Conservation (phyloP, 208 protist genomes). For the Leishmania martiniquensis region DNA sequence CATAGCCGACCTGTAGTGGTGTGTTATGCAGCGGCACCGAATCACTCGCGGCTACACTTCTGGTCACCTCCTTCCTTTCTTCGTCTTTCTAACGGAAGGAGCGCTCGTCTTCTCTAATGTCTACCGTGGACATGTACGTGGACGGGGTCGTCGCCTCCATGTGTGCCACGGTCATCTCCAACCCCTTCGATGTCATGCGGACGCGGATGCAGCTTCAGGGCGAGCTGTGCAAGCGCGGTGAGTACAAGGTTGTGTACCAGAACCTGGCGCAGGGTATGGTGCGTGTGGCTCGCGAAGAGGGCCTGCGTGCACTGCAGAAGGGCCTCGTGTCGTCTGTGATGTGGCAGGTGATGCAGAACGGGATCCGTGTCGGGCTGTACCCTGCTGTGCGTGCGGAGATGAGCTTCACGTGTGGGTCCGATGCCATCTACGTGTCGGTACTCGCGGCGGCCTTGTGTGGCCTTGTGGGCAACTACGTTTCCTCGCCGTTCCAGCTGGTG, state of each 20-base stretch:
- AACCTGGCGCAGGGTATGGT: conserved; percentile 57
- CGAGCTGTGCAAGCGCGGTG: conserved; percentile 45
- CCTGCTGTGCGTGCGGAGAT: conserved; percentile 42
- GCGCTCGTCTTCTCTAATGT: conserved; percentile 27
- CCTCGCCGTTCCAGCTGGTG: conserved; percentile 65
- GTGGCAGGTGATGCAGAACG: conserved; percentile 70
- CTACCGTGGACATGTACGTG: conserved; percentile 47
- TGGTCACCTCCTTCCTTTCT: not conserved
- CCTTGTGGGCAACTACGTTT: conserved; percentile 42
- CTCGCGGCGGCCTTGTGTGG: conserved; percentile 40
- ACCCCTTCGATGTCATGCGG: conserved; percentile 79
- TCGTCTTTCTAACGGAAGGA: not conserved
- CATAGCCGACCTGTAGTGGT: too few species aligned
- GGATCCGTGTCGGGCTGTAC: conserved; percentile 68
- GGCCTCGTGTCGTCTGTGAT: conserved; percentile 46
- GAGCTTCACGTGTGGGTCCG: conserved; percentile 8
- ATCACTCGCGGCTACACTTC: not conserved
- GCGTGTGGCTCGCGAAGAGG: conserved; percentile 48
- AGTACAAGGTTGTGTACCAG: conserved; percentile 54
- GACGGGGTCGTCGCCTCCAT: conserved; percentile 57
- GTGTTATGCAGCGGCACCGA: not conserved
- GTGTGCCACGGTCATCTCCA: conserved; percentile 57
- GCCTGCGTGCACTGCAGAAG: conserved; percentile 57
- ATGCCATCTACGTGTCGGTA: conserved; percentile 26
- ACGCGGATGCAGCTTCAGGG: conserved; percentile 79